These are phyloP conservation scores for Xylaria cubensis DNA, from an alignment of 495 filamentous ascomycete genomes.

Conservation along the genomic window DNA sequence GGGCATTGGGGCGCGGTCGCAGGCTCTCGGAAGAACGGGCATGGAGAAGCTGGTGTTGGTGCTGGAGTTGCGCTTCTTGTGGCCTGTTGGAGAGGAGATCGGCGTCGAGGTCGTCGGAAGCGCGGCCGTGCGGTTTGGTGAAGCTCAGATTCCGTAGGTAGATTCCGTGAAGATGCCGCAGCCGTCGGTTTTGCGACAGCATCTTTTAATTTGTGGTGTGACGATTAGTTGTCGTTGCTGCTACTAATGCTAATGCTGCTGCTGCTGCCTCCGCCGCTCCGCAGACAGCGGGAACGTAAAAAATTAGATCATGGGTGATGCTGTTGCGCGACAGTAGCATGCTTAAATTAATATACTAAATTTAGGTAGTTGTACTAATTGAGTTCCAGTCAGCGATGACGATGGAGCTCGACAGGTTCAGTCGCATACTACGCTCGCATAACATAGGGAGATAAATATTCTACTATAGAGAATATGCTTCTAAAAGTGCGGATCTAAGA, in stretches of 20 bases:
- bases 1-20: slow-evolving; percentile 46
- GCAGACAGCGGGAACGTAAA: slow-evolving; percentile 50
- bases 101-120: slow-evolving; percentile 85
- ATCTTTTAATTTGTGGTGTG: slow-evolving; percentile 35
- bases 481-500: not conserved
- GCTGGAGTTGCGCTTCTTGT: slow-evolving; percentile 48
- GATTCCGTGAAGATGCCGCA: slow-evolving; percentile 87
- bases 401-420: not conserved
- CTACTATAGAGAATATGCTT: not conserved
- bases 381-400: slow-evolving; percentile 1
- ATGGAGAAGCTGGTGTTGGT: slow-evolving; percentile 61
- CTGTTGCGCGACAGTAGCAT: slow-evolving; percentile 12
- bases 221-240: not conserved
- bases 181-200: slow-evolving; percentile 78
- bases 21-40: slow-evolving; percentile 77
- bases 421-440: not conserved
- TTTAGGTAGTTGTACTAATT: not conserved
- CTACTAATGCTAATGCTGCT: not conserved
- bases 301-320: slow-evolving; percentile 50
- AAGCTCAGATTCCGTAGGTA: slow-evolving; percentile 86
- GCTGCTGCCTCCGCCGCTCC: slow-evolving; percentile 33
- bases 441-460: not conserved
- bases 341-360: not conserved
- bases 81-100: slow-evolving; percentile 76
- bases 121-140: slow-evolving; percentile 67